phyloP scores from a whole-genome alignment of 345 rosid genomes.

The Populus pruinosa region DNA sequence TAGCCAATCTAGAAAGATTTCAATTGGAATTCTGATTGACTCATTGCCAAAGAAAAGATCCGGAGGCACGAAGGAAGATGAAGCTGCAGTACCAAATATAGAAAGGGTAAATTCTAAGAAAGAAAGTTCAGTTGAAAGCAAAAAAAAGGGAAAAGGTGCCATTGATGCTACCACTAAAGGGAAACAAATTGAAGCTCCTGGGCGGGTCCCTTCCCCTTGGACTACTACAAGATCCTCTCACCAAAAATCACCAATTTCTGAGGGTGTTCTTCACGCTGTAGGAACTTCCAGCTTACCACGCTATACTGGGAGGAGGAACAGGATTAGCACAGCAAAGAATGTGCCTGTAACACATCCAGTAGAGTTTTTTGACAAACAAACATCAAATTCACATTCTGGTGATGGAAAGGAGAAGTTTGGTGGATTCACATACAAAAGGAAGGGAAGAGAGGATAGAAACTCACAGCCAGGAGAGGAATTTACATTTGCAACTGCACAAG shows the following conservation, averaged over 20 bases:
- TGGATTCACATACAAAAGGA: conserved; percentile 40
- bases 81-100: conserved; percentile 22
- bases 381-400: conserved; percentile 34
- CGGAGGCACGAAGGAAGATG: conserved; percentile 31
- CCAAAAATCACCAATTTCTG: conserved; percentile 36
- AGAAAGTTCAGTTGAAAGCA: conserved; percentile 27
- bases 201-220: conserved; percentile 58
- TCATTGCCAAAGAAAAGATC: conserved; percentile 41
- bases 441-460: conserved; percentile 29
- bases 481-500: conserved; percentile 41
- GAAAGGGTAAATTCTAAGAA: conserved; percentile 30
- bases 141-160: conserved; percentile 27
- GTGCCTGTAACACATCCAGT: conserved; percentile 29
- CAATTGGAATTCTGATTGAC: conserved; percentile 69
- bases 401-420: conserved; percentile 28
- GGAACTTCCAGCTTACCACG: conserved; percentile 34
- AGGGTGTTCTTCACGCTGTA: conserved; percentile 23
- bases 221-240: conserved; percentile 40
- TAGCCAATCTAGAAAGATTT: conserved; percentile 77
- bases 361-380: conserved; percentile 31
- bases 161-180: conserved; percentile 25
- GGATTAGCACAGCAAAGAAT: conserved; percentile 31
- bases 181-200: conserved; percentile 39
- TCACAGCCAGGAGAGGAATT: conserved; percentile 45
- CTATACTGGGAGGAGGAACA: conserved; percentile 34